Percentiles rank a stretch among this genome's conserved stretches.
Evolutionary conservation across 805 yeast genomes (phyloP).

Genomic region (Metahyphopichia silvanorum): DNA sequence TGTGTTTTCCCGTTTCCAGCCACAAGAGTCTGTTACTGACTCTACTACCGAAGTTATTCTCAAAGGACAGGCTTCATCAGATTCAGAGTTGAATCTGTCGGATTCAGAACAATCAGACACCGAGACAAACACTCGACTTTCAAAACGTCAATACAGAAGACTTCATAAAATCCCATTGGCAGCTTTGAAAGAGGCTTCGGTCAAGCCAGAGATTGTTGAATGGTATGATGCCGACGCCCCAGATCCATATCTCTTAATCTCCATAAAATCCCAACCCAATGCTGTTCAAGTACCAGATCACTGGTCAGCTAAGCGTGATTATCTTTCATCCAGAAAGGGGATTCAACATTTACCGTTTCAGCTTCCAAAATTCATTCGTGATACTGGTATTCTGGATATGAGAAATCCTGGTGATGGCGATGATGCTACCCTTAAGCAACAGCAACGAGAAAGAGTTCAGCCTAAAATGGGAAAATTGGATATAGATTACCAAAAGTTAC

Average conservation of each 20-base stretch:
- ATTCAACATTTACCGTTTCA: conserved; percentile 68
- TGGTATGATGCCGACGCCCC: conserved; percentile 85
- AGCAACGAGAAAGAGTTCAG: conserved; percentile 79
- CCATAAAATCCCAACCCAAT: conserved; percentile 63
- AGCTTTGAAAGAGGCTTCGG: conserved; percentile 56
- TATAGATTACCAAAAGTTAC: conserved; percentile 75
- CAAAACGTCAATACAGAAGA: conserved; percentile 52
- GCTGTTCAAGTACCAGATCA: conserved; percentile 76
- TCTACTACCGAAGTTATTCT: no score
- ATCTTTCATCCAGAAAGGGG: conserved; percentile 62
- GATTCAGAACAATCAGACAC: conserved; percentile 17
- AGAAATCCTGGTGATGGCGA: conserved; percentile 63
- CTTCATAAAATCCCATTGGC: conserved; percentile 62
- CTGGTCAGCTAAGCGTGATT: conserved; percentile 81
- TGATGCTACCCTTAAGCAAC: conserved; percentile 61
- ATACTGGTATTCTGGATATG: conserved; percentile 87
- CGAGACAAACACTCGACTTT: conserved; percentile 19
- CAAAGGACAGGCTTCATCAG: no score
- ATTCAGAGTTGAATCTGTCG: no score
- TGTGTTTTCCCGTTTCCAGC: conserved; percentile 16
- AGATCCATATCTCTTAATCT: conserved; percentile 66
- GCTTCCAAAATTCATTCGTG: conserved; percentile 72
- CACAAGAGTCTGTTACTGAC: no score
- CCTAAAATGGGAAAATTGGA: conserved; percentile 86
- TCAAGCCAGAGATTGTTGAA: conserved; percentile 72